Base-by-base conservation (phyloP, 108 stramenopile species). In the Fragilaria radians region DNA sequence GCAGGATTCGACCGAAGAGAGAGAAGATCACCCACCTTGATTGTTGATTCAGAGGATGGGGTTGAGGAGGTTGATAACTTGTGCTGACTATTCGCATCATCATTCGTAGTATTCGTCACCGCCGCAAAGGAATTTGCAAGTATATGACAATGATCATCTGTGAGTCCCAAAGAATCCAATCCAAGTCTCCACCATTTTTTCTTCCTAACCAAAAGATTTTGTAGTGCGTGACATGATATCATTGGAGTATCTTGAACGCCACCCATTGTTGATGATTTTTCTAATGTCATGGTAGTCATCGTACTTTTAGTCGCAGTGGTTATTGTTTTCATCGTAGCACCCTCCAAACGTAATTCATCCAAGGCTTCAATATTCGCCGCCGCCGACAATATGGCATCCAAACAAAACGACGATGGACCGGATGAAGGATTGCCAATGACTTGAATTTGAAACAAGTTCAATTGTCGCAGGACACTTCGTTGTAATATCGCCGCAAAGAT, bases 171-270 rank as follows among this genome's bases (percentile, higher is more conserved):
- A 21, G 32, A 32, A 52, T 51, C 49, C 49, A 62, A 32, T 2
- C 50, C 51, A 17, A 62, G 31, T 32, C 61, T 49, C 61, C 61
- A 62, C 61, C 61, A 62, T 62, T 62, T 62, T 36, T 33, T 3
- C 31, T 33, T 19, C 7, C 31, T 3, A 11, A 30, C 17, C 17
- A 51, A 19, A 5, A 51, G 49, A 5, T n/a, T 19, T n/a, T n/a
- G 22, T 5, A 51, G 22, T 5, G 49, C 49, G 49, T 9, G 7
- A n/a, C 9, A n/a, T 5, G 49, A 51, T 51, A 23, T 19, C 33
- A 57, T 4, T 14, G 32, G 21, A 7, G 11, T 14, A 42, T 11
- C 36, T 11, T 7, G 11, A 42, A 14, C 11, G 36, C 36, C 14
- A 14, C 36, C 36, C 36, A 42, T 7, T n/a, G n/a, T n/a, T n/a